Base-by-base conservation (phyloP, 1,284 basidiomycete species). In the Pseudozyma thailandica region DNA sequence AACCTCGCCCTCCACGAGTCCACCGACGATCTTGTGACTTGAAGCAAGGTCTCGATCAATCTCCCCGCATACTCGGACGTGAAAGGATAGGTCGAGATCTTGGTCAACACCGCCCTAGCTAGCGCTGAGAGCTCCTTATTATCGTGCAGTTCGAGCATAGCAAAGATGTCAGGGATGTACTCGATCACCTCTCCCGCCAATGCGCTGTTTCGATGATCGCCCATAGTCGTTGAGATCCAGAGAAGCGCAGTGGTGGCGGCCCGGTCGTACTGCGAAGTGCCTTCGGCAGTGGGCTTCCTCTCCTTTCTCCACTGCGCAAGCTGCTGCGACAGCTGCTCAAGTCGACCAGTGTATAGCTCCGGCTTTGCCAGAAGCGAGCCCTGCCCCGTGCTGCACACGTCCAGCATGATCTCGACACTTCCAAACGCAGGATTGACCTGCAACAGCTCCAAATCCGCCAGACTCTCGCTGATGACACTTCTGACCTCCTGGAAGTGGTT, bases 401-500 rank as follows among this genome's bases (percentile, higher is more conserved):
- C 68, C 42, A 94, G 81, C 75, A 98, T 88, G 25, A 86, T 86
- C 5, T 86, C 82, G 3, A 88, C 86, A 2, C 89, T 90, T 2
- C 88, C 84, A 82, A 92, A 92, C 30, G 88, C 88, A 1, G 94
- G 93, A 63, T 88, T 87, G 88, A 80, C 78, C 16, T 80, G 77
- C 8, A 84, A 63, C 65, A 84, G 75, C 66, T 83, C 83, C 23
- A 85, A 56, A 43, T 79, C 73, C 18, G 82, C 81, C 26, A 85
- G 65, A 49, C 80, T 80, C 62, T 84, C 83, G 58, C 82, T 82
- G 48, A 85, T 77, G 31, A 83, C 78, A 46, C 72, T 72, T 20
- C 84, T 78, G 16, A 85, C 83, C 63, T 85, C 82, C 25, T 77
- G 71, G 69, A 78, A 82, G 48, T 82, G 80, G 45, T 78, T 79